Evolutionary conservation across 108 stramenopile genomes (phyloP), one percentile per base, ranked within the genome.

Genomic region (Conticribra guillardii): DNA sequence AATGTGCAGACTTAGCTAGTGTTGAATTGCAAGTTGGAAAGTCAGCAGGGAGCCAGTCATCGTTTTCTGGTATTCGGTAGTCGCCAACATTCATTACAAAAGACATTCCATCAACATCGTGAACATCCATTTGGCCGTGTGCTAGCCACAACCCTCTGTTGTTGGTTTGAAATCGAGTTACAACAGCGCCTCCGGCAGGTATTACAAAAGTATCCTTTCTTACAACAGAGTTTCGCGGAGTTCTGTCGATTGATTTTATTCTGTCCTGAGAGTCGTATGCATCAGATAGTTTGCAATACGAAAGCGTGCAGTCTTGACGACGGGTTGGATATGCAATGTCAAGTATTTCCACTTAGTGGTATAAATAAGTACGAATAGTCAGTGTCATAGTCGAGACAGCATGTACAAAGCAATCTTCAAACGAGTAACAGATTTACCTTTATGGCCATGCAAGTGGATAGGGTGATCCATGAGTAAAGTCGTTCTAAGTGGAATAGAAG

Each of bases 171-270:
- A 74, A 49, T 27, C 73, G 54, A 0, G 71, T 74, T 0, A 67
- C 73, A 3, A 67, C 57, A 28, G 57, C 73, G 17, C 73, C 73
- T 49, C 73, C 66, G 7, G 66, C 73, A 58, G 73, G 73, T 19
- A 74, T 58, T 0, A 74, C 32, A 23, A 74, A 67, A 19, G 73
- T 67, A 34, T 74, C 73, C 46, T 74, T 74, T 41, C 19, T 58
- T 7, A 59, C 48, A 31, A 29, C 44, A 37, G 22, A 14, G 45
- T 55, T 56, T 4, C n/a, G 22, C 14, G 19, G 37, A 23, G 44
- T 50, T 51, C 18, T 69, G 28, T 67, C 66, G 45, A 74, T 46
- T 0, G 45, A 54, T 44, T 49, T 54, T 17, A 74, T 21, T 18
- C 34, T 44, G n/a, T 67, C 55, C 19, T 5, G 2, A 23, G 45